Evolutionary conservation across 2,329 filamentous ascomycete genomes (phyloP), one percentile per base, ranked within the genome.

Genomic region (Fusarium circinatum): DNA sequence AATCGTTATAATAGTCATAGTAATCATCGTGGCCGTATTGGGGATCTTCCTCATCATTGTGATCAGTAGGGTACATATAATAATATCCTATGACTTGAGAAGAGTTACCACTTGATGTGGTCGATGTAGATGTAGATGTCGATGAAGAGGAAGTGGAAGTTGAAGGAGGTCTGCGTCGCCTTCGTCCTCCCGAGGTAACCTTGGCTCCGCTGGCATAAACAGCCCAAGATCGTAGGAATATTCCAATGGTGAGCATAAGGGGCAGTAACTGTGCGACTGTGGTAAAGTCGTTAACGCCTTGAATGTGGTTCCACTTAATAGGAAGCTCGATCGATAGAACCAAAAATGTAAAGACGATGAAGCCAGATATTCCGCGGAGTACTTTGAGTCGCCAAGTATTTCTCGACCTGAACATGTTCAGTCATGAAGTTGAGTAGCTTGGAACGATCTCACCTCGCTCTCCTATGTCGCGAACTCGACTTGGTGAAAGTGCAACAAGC

Each of bases 251-350:
- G 41, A 83, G 45, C 22, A 83, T 62, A 8, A 83, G 75, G 1
- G 82, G 81, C 6, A 83, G 71, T 8, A 79, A 57, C 58, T 84
- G 82, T 1, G 78, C 78, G 3, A 76, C 62, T 1, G 79, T 77
- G 22, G 75, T 72, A 17, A 83, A 64, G 12, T 75, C 65, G 36
- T 78, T 71, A 24, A 75, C 66, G 13, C 47, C 63, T 8, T 74
- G 38, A 17, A 83, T 68, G 20, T 74, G 47, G 39, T 84, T 84
- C 81, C 81, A 83, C 4, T 51, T 51, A 8, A 83, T 73, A 8
- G 80, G 70, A 11, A 83, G 75, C 57, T 84, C 82, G 52, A 83
- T 75, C 8, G 79, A 79, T 2, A 78, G 64, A 20, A 81, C 71
- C 9, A 82, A 66, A 22, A 81, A 73, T 36, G 70, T 76, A 20